A percentile compares a stretch with the other conserved stretches of the same genome.
Evolutionary conservation across 257 asterid genomes (phyloP).

Genomic region (Haberlea rhodopensis): DNA sequence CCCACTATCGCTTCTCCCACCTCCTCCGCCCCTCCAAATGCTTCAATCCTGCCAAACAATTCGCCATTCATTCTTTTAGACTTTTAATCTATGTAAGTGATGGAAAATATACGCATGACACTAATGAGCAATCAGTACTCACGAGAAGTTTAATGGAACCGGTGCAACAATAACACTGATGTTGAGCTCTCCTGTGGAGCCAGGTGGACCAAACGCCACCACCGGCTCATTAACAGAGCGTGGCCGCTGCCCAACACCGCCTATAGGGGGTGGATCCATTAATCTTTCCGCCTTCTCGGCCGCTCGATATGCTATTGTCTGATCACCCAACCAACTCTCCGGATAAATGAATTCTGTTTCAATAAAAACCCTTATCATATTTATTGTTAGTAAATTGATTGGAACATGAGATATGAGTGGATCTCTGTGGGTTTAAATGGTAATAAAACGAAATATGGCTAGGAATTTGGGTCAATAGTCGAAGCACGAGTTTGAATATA

Average conservation of each 20-base stretch:
- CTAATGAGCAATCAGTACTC: slow-evolving; percentile 26
- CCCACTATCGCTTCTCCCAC: slow-evolving; percentile 66
- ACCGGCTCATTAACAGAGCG: slow-evolving; percentile 60
- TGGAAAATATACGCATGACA: too few species aligned
- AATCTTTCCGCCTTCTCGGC: slow-evolving; percentile 76
- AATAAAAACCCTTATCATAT: background rate
- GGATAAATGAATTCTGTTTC: slow-evolving; percentile 79
- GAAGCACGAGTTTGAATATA: too few species aligned
- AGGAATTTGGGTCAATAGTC: too few species aligned
- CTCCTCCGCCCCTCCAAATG: slow-evolving; percentile 79
- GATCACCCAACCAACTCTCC: slow-evolving; percentile 87
- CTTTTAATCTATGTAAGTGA: too few species aligned
- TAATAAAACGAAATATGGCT: too few species aligned
- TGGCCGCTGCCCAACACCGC: slow-evolving; percentile 33
- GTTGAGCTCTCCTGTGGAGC: slow-evolving; percentile 90
- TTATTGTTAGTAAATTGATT: too few species aligned
- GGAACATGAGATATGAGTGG: too few species aligned
- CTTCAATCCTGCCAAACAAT: slow-evolving; percentile 54
- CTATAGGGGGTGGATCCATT: slow-evolving; percentile 62
- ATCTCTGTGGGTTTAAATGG: too few species aligned
- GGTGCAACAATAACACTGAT: slow-evolving; percentile 82
- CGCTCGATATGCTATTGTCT: slow-evolving; percentile 65
- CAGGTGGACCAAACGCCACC: slow-evolving; percentile 93
- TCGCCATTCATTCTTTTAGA: background rate
- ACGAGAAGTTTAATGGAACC: slow-evolving; percentile 75